phyloP scores from a whole-genome alignment of 2,329 filamentous ascomycete species.

The Botrytis byssoidea region DNA sequence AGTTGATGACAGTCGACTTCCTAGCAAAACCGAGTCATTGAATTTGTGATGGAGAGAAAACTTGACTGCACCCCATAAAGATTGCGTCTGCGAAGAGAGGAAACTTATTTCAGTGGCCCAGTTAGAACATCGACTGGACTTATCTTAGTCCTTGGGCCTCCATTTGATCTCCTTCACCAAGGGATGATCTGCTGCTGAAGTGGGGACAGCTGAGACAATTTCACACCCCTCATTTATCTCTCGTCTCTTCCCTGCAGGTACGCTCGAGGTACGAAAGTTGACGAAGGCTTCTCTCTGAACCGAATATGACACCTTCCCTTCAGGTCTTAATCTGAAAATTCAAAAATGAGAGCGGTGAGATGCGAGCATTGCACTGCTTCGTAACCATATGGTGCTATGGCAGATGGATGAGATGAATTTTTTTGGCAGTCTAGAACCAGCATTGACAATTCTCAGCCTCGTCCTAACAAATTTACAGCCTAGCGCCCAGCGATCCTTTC shows the following conservation, averaged over 20 bases:
- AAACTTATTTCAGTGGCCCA: background rate
- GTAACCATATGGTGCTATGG: background rate
- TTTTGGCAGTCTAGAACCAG: background rate
- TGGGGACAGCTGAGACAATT: slow-evolving; percentile 17
- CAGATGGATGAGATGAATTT: background rate
- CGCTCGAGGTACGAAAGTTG: slow-evolving; percentile 12
- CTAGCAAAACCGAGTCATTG: background rate
- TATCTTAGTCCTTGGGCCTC: background rate
- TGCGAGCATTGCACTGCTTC: background rate
- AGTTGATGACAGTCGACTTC: background rate
- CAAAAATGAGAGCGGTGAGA: background rate
- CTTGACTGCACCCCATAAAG: background rate
- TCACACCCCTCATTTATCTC: slow-evolving; percentile 15
- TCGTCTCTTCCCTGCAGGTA: slow-evolving; percentile 9
- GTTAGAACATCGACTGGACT: background rate
- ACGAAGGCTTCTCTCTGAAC: background rate
- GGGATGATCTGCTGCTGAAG: background rate
- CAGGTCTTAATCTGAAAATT: background rate
- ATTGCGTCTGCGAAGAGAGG: background rate
- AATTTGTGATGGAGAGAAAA: background rate
- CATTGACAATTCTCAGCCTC: slow-evolving; percentile 13
- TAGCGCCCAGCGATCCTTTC: background rate
- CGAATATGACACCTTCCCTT: background rate
- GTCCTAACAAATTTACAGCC: background rate
- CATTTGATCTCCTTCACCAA: background rate